Base-by-base conservation (phyloP, 306 rosid genomes). In the Inga laurina region DNA sequence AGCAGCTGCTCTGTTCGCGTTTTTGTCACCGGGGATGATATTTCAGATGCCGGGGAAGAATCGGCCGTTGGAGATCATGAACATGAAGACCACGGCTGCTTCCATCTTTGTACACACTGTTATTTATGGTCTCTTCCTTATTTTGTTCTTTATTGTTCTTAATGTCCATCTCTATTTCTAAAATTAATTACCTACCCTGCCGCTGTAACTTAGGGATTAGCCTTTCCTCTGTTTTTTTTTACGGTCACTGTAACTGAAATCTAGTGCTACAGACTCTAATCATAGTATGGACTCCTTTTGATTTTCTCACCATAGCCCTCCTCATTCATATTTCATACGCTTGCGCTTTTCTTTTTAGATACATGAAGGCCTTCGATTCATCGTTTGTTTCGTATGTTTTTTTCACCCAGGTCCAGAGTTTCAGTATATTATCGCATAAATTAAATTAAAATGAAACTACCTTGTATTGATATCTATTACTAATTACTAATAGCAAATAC, bases 31-130 rank as follows among this genome's bases (percentile, higher is more conserved):
- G 6, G 99, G 98, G 76, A 68, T 91, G 91, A 73, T 96, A 45
- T 91, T 96, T 84, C 98, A 96, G 77, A 85, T 96, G 92, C 97
- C 99, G 0, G 98, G 97, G 1, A 92, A 89, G 84, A 87, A 87
- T 72, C 37, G 81, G 1, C 98, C 97, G 0, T 76, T 96, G 1
- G 90, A 88, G 77, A 87, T 96, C 7, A 89, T 96, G 98, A 90
- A 82, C 93, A 92, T 92, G 98, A 90, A 89, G 93, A 96, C 98
- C 4, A 96, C 84, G 39, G 48, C 85, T 37, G 98, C 97, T 22
- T 87, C 98, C 72, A 96, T 96, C 66, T 89, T 96, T 75, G 94
- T 96, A 41, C 98, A 93, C 86, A 48, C 99, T 11, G 93, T 96
- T 39, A 82, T 96, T 81, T 94, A 92, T 79, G 97, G 92, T 85